Percentiles rank a stretch among this genome's conserved stretches.
Conservation (phyloP, 2,329 filamentous ascomycete genomes). For the Paecilomyces variotii region DNA sequence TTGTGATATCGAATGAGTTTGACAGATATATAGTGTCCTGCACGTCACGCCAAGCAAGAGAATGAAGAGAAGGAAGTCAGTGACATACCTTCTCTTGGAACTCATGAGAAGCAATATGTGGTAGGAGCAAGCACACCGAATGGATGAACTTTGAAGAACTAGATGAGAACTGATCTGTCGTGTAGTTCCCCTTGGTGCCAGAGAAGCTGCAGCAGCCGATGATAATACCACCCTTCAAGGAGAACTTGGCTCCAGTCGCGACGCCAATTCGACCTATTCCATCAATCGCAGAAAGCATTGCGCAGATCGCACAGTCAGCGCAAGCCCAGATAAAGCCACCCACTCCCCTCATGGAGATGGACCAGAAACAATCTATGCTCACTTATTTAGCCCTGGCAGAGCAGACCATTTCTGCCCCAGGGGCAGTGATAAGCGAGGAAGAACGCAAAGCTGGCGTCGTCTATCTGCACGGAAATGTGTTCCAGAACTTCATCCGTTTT, state of each 20-base stretch:
- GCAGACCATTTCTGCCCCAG: neutral
- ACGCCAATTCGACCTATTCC: neutral
- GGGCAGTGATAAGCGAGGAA: conserved; percentile 4
- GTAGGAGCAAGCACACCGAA: neutral
- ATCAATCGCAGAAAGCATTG: neutral
- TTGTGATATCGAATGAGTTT: conserved; percentile 2
- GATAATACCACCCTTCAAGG: neutral
- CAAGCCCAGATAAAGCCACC: neutral
- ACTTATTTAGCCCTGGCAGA: neutral
- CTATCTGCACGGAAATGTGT: conserved; percentile 15
- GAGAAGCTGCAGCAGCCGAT: neutral
- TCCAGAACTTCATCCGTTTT: conserved; percentile 17
- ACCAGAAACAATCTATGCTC: neutral
- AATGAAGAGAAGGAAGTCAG: neutral
- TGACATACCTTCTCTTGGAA: neutral
- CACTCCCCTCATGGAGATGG: neutral
- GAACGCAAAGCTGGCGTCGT: conserved; percentile 21
- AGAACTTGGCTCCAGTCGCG: neutral
- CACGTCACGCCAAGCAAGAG: neutral
- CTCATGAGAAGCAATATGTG: neutral
- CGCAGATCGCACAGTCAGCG: neutral
- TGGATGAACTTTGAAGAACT: neutral
- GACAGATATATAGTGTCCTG: neutral
- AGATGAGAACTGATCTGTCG: neutral
- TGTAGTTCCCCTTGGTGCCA: neutral